Base-by-base conservation (phyloP, 192 early-diverging fungal species). In the Gaertneriomyces sp. region DNA sequence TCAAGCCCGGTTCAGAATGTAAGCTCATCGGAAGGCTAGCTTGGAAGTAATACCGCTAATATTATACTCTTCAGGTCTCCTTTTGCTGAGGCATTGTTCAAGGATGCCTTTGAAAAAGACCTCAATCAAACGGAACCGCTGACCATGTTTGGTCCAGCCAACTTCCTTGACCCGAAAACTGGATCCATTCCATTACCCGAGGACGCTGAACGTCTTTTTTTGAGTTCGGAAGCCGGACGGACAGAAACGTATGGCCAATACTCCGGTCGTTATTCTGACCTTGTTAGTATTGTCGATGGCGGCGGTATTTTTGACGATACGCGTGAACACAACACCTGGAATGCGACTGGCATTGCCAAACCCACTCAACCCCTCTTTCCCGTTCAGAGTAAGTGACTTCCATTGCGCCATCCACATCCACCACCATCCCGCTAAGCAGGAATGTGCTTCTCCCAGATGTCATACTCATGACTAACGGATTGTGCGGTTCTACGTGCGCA, bases 71-170 rank as follows among this genome's bases (percentile, higher is more conserved):
- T 52, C 63, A 42, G 43, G 41, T 44, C 68, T 33, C 68, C 68
- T 7, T 42, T 69, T 50, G 50, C 62, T n/a, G 40, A 25, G 2
- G 52, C 45, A 40, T 39, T 56, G 19, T 33, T 56, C 19, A 60
- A 33, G 12, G 45, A 33, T 25, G 68, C 68, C 16, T 69, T 69
- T 45, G 19, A 53, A 17, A 20, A 42, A 38, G 68, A 69, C 53
- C 44, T 40, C 25, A 69, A 69, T 43, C 12, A 38, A 14, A 69
- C 68, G 7, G 62, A 58, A 16, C 68, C 68, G 5, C 45, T 69
- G 20, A 69, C 68, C 58, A 69, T 69, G 68, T 69, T 62, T 42
- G 68, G 68, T 7, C 68, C 68, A 33, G 59, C 51, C 49, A 69
- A 69, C 60, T 69, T 69, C 45, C n/a, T 62, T 38, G 60, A 69